These are phyloP conservation scores for Colletotrichum sp. DNA, from an alignment of 2,329 filamentous ascomycete genomes.

Conservation along the genomic window DNA sequence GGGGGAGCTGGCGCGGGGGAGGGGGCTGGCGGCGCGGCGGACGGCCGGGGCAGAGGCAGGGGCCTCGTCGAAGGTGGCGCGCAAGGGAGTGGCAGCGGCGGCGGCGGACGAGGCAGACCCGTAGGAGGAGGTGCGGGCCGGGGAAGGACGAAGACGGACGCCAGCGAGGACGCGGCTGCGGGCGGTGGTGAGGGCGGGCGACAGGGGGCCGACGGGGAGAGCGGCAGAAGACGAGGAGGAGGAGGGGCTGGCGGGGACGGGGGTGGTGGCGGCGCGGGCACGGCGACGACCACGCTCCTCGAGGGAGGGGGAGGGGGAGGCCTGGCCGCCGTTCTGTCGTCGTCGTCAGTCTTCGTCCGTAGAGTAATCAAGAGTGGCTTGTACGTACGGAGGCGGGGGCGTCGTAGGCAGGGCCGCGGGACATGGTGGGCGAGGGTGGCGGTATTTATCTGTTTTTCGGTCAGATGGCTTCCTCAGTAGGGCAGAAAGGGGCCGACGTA, in stretches of 20 bases:
- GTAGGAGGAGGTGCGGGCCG: background rate
- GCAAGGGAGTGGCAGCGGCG: background rate
- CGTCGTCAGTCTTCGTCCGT: background rate
- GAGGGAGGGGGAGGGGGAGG: background rate
- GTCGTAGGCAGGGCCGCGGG: background rate
- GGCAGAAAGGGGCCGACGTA: accelerated
- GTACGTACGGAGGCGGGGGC: background rate
- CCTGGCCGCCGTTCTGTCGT: background rate
- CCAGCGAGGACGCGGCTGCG: background rate
- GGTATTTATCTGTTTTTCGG: background rate
- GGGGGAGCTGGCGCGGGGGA: background rate
- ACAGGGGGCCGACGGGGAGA: background rate
- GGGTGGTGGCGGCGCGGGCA: background rate
- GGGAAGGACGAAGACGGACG: background rate
- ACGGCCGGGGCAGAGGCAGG: background rate
- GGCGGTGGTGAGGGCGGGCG: background rate
- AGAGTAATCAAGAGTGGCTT: background rate
- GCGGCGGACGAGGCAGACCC: background rate
- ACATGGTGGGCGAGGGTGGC: background rate
- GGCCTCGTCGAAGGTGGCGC: background rate
- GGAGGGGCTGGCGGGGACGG: background rate
- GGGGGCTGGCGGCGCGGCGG: background rate
- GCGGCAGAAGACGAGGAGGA: background rate
- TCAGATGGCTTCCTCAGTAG: background rate
- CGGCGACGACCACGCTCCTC: constrained; percentile 1